A percentile compares a stretch with the other conserved stretches of the same genome.
These are phyloP conservation scores for Iris macrosiphon DNA, from an alignment of 106 monocot genomes.

Conservation along the genomic window DNA sequence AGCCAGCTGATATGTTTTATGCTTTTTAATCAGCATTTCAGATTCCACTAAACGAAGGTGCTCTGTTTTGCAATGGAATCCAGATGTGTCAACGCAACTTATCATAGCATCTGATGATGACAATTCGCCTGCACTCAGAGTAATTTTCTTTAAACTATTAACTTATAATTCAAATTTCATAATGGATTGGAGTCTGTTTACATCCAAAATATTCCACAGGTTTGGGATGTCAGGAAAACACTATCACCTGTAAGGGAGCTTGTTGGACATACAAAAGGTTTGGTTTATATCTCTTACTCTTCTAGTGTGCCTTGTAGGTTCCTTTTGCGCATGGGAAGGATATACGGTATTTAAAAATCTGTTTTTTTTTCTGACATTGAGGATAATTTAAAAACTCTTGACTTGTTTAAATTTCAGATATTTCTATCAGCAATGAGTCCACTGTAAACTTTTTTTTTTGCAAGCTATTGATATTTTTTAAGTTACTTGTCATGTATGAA, in stretches of 20 bases:
- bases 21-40: constrained; percentile 54
- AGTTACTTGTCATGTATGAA: too few relatives aligned
- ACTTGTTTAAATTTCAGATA: too few relatives aligned
- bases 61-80: constrained; percentile 99
- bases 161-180: too few relatives aligned
- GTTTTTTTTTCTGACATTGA: too few relatives aligned
- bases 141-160: constrained; percentile 12
- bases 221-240: constrained; percentile 98
- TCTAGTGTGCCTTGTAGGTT: background rate
- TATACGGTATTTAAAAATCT: too few relatives aligned
- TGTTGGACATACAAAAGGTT: constrained; percentile 96
- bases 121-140: constrained; percentile 69
- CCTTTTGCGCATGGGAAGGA: background rate
- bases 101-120: constrained; percentile 96
- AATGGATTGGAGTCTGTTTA: background rate
- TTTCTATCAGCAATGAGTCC: too few relatives aligned
- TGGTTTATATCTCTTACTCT: constrained; percentile 2
- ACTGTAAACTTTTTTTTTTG: too few relatives aligned
- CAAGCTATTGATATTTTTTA: too few relatives aligned
- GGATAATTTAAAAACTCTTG: too few relatives aligned
- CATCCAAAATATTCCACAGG: constrained; percentile 26
- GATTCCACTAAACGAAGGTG: constrained; percentile 75
- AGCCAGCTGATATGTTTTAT: constrained; percentile 6
- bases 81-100: constrained; percentile 84
- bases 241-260: constrained; percentile 85